Evolutionary conservation across 2,329 filamentous ascomycete species (phyloP), one percentile per base, ranked within the genome.

Genomic region (Fusarium chlamydosporum): DNA sequence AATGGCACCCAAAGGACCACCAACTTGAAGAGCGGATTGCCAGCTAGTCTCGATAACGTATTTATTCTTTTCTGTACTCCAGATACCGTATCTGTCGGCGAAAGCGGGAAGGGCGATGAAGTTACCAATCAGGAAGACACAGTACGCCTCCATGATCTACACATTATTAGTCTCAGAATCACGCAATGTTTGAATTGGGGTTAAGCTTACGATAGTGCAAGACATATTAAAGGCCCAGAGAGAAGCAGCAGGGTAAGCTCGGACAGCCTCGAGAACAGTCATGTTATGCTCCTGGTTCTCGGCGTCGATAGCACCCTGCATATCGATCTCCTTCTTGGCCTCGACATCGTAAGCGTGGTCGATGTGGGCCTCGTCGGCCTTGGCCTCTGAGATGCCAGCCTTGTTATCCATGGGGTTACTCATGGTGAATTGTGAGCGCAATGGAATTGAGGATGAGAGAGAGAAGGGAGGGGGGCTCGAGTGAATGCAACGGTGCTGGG

Each of bases 81-180:
- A 56, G 7, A 82, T 72, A 16, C 83, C 83, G 37, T 80, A 84
- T 4, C 61, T 48, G 4, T 72, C 33, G 29, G 78, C 74, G 57
- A 85, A 84, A 1, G 74, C 74, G 7, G 59, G 45, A 2, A 82
- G 77, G 4, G 82, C 82, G 61, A 84, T 78, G 43, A 84, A 84
- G 68, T 82, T 82, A 29, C 80, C 79, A 35, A 81, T 83, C 18
- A 84, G 72, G 71, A 84, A 84, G 76, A 84, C 81, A 62, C 82
- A 80, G 75, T 82, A 84, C 1, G 82, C 81, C 65, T 84, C 82
- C 82, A 84, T 84, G 58, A 84, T 80, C 82, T 84, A 16, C 7
- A 18, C 13, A 4, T 6, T 5, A 15, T 43, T 31, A 61, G n/a
- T 26, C 4, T n/a, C 13, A 12, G 4, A 9, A 16, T 34, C 4